A percentile compares a stretch with the other conserved stretches of the same genome.
Conservation (phyloP, 139 green algal genomes). For the Dunaliella primolecta region DNA sequence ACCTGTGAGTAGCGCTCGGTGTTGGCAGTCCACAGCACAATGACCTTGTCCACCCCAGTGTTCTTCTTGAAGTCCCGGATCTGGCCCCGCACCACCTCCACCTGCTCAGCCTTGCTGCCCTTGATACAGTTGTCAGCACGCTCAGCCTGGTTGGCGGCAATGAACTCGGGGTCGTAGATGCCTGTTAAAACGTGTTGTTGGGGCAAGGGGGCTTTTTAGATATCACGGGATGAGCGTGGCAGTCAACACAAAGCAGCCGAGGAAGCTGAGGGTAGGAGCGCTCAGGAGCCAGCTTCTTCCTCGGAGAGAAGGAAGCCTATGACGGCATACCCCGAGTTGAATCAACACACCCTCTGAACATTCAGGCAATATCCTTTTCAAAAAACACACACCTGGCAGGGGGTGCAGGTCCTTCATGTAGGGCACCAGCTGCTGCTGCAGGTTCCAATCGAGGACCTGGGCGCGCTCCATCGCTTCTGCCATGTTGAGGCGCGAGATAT, state of each 20-base stretch:
- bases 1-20: constrained; percentile 95
- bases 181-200: constrained; percentile 49
- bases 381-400: constrained; percentile 61
- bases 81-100: constrained; percentile 82
- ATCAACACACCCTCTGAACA: no score
- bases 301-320: no score
- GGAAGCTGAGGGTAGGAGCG: no score
- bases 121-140: constrained; percentile 95
- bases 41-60: constrained; percentile 57
- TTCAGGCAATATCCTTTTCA: no score
- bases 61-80: constrained; percentile 87
- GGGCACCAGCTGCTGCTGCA: constrained; percentile 94
- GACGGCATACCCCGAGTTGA: no score
- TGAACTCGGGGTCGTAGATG: constrained; percentile 96
- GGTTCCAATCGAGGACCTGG: constrained; percentile 91
- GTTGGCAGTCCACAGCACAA: constrained; percentile 99
- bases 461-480: constrained; percentile 92
- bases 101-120: constrained; percentile 82
- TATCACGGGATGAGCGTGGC: no score
- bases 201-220: not conserved
- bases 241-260: no score
- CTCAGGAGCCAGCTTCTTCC: no score
- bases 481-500: constrained; percentile 93
- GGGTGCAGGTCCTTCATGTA: constrained; percentile 92
- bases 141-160: constrained; percentile 94